Percentiles rank a stretch among this genome's conserved stretches.
These are phyloP conservation scores for Acanthochlamys bracteata DNA, from an alignment of 106 monocot species.

Conservation along the genomic window DNA sequence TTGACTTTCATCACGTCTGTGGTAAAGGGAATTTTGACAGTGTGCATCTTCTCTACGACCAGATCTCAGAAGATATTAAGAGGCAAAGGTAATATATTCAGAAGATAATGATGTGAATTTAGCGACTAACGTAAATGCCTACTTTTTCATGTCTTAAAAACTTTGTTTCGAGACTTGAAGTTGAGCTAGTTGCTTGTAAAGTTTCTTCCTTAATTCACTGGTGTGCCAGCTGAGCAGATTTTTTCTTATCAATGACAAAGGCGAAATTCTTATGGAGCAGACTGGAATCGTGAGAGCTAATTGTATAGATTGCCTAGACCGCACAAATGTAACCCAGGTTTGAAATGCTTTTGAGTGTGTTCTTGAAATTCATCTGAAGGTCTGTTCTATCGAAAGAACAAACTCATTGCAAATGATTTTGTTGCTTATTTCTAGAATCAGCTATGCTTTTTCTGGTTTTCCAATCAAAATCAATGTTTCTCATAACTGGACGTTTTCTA, in stretches of 20 bases:
- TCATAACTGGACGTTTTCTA: too few relatives aligned
- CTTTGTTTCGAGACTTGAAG: neutral
- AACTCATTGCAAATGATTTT: too few relatives aligned
- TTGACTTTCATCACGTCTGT: slow-evolving; percentile 85
- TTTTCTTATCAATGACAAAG: slow-evolving; percentile 62
- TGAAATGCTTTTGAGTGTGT: too few relatives aligned
- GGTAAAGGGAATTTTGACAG: slow-evolving; percentile 68
- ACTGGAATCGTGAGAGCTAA: slow-evolving; percentile 66
- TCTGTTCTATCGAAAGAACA: too few relatives aligned
- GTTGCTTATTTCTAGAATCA: too few relatives aligned
- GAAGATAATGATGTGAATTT: neutral
- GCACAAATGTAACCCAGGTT: slow-evolving; percentile 99
- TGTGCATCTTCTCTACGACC: slow-evolving; percentile 60
- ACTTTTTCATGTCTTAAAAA: slow-evolving; percentile 3
- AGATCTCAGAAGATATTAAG: slow-evolving; percentile 53
- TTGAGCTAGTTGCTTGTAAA: slow-evolving; percentile 33
- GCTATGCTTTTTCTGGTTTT: too few relatives aligned
- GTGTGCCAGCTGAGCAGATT: slow-evolving; percentile 97
- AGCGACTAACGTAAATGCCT: slow-evolving; percentile 14
- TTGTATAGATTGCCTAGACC: slow-evolving; percentile 95
- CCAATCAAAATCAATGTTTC: too few relatives aligned
- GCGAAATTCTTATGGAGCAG: slow-evolving; percentile 58
- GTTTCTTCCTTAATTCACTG: slow-evolving; percentile 32
- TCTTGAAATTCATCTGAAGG: too few relatives aligned
- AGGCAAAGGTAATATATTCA: slow-evolving; percentile 77